Evolutionary conservation across 2,329 filamentous ascomycete species (phyloP), one percentile per base, ranked within the genome.

Genomic region (Hypoxylon sp.): DNA sequence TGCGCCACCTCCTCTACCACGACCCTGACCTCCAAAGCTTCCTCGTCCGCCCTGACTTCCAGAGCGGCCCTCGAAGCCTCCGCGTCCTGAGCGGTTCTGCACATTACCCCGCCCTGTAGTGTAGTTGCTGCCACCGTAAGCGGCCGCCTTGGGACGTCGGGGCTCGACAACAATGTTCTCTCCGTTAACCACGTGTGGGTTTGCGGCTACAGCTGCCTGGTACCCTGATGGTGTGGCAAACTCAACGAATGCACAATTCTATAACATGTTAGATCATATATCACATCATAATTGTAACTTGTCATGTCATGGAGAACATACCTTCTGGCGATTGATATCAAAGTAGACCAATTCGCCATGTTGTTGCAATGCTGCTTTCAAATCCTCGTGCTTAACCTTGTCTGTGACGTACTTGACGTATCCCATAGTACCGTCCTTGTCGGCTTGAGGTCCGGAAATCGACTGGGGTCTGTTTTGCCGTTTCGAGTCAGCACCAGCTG

Each of bases 201-300:
- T 98, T 73, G 91, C 91, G 67, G 88, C 88, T 38, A 93, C 86
- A 46, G 96, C 96, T 69, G 92, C 91, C 79, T 93, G 88, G 82
- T 97, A 98, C 50, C 89, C 93, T 60, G 94, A 89, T 21, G 89
- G 79, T 50, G 91, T 92, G 77, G 90, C 91, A 81, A 96, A 99
- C 80, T 99, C 96, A 66, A 98, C 93, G 78, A 98, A 98, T 25
- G 96, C 96, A 77, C 94, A 98, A 86, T 96, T 98, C 95, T 97
- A 77, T 28, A 43, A 17, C 46, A 30, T 60, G 64, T 79, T 71
- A 79, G 76, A 30, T 51, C 56, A 45, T 55, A 17, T 55, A 17
- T 71, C n/a, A n/a, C n/a, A 69, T 72, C 67, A 72, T 62, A 30
- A 28, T 25, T 32, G 14, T 30, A 63, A 43, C 30, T 17, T 32